Evolutionary conservation across 2,329 filamentous ascomycete species (phyloP), one percentile per base, ranked within the genome.

Genomic region (Chalara sp.): DNA sequence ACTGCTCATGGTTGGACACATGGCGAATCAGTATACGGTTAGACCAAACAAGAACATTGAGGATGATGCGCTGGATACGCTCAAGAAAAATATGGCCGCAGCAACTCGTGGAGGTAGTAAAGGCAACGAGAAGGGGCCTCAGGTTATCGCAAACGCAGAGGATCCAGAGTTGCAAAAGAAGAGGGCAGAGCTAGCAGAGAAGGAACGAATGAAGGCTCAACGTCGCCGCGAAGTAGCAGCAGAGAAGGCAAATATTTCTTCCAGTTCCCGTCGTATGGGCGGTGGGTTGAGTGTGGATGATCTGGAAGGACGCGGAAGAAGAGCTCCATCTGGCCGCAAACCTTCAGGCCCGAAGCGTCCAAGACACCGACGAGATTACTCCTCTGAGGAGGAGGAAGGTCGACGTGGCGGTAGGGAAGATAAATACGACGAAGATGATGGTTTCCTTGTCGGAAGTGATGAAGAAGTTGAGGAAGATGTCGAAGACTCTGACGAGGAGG

Each of bases 341-440:
- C 74, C 76, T 28, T 69, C 74, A 0, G 76, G 77, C 8, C 67
- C 69, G 10, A 67, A 70, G 32, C 78, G 77, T 44, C 80, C 79
- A 68, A 73, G 75, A 61, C 73, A 75, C 32, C 73, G 76, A 39
- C 72, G 76, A 53, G 86, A 87, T 58, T 87, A 89, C 54, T 86
- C 91, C 61, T 88, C 88, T 6, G 87, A 90, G 60, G 86, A 89
- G 58, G 86, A 87, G 53, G 73, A 83, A 35, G 80, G 81, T 72
- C 39, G 81, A 72, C 44, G 63, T 21, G 51, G 61, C 45, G 76
- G 76, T 32, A 78, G 80, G 48, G 78, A 84, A 53, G 85, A 91
- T 57, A 85, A 89, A 59, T 92, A 92, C 63, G 87, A 91, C 55
- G 77, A 85, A 63, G 86, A 86, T 33, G 87, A 92, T 62, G 87